Percentiles rank a stretch among this genome's conserved stretches.
Conservation (phyloP, 208 protist genomes). For the Trypanosoma brucei region DNA sequence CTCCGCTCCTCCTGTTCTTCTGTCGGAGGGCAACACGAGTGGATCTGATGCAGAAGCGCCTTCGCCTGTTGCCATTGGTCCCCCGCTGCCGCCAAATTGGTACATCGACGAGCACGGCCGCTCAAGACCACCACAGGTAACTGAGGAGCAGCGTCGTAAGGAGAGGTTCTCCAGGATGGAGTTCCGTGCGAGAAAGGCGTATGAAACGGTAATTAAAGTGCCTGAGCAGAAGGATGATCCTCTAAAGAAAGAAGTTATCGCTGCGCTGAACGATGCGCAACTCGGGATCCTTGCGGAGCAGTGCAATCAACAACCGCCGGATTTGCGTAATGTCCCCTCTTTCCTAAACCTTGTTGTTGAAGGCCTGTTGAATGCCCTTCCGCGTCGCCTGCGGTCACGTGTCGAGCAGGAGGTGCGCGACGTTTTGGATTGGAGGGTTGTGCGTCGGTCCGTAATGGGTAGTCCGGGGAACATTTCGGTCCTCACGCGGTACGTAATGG, state of each 20-base stretch:
- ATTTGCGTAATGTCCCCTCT: slow-evolving; percentile 36
- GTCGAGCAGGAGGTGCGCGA: slow-evolving; percentile 71
- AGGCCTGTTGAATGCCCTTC: slow-evolving; percentile 58
- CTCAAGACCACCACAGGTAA: slow-evolving; percentile 44
- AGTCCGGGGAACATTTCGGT: slow-evolving; percentile 44
- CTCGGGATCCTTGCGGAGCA: slow-evolving; percentile 40
- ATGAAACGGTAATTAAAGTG: slow-evolving; percentile 55
- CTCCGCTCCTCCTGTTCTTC: slow-evolving; percentile 31
- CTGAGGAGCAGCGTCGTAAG: slow-evolving; percentile 23
- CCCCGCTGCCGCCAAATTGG: slow-evolving; percentile 64
- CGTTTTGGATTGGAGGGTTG: slow-evolving; percentile 67
- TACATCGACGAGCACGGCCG: slow-evolving; percentile 56
- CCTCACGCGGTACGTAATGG: slow-evolving; percentile 61
- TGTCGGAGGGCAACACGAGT: slow-evolving; percentile 65
- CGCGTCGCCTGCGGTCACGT: slow-evolving; percentile 46
- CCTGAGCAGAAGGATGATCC: slow-evolving; percentile 23
- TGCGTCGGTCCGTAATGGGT: slow-evolving; percentile 32
- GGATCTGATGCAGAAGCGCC: slow-evolving; percentile 48
- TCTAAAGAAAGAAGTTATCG: slow-evolving; percentile 20
- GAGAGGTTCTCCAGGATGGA: slow-evolving; percentile 53
- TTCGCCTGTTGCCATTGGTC: slow-evolving; percentile 25
- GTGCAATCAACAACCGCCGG: slow-evolving; percentile 44
- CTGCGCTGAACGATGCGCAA: slow-evolving; percentile 39
- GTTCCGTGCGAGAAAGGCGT: slow-evolving; percentile 68
- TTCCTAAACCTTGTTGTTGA: slow-evolving; percentile 53